Base-by-base conservation (phyloP, 108 stramenopile genomes). In the Mayamaea pseudoterrestris region DNA sequence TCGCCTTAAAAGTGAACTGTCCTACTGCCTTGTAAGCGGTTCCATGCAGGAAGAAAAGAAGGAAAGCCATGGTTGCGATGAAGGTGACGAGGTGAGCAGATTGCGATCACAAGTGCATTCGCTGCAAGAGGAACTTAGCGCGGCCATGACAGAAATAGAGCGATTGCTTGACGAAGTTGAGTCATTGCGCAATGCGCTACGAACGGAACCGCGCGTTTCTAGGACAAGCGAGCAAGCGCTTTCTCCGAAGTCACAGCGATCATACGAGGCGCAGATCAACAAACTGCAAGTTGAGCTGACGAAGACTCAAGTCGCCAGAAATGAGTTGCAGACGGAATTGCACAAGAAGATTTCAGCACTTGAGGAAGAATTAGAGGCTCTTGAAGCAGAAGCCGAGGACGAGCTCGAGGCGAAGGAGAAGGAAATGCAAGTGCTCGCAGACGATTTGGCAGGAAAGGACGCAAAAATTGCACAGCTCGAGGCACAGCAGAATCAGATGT, bases 401-500 rank as follows among this genome's bases (percentile, higher is more conserved):
- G 28, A 29, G 11, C 17, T 64, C n/a, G 30, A 30, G 7, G 47
- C 14, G 13, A 60, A 57, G 27, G 39, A 60, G 8, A 41, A 30
- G 5, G 44, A 55, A 8, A 25, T 64, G 2, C 27, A 47, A 27
- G 9, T 49, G 17, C 24, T 63, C 9, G 20, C 48, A 14, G 16
- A 20, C 12, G 6, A 37, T 8, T n/a, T 63, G 14, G 58, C 36
- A 48, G 50, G 41, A 8, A 40, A 58, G 39, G 58, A 73, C 25
- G 17, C 18, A 22, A 35, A 41, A 26, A 47, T 58, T 31, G 25
- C 22, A 2, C 52, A 35, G 3, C 40, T 73, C 13, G 47, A 58
- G 21, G 47, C 48, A 4, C 66, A 67, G 45, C 61, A 61, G 30
- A 52, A 54, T 26, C 63, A 71, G 26, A 44, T 71, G 8, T 56